Percentiles rank a stretch among this genome's conserved stretches.
Conservation (phyloP, 1,284 basidiomycete genomes). For the Athelia sp. region DNA sequence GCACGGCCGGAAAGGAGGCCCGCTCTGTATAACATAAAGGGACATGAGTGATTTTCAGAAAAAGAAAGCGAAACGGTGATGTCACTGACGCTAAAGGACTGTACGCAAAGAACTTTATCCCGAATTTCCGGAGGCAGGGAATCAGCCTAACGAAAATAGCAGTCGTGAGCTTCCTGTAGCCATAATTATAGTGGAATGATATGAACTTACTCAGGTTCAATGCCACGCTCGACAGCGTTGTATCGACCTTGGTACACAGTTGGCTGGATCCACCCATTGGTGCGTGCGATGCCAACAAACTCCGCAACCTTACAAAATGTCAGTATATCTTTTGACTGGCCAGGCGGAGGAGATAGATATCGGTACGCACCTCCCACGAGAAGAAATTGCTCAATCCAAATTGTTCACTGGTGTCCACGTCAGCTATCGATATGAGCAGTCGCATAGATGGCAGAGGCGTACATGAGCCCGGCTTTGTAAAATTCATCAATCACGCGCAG, state of each 20-base stretch:
- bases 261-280: slow-evolving; percentile 30
- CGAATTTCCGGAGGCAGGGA: slow-evolving; percentile 11
- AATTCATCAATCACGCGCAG: slow-evolving; percentile 34
- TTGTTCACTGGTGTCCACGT: slow-evolving; percentile 7
- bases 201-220: slow-evolving; percentile 25
- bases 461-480: slow-evolving; percentile 37
- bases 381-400: slow-evolving; percentile 15
- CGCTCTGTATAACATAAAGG: neutral
- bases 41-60: neutral
- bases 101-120: slow-evolving; percentile 8
- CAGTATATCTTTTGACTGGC: slow-evolving; percentile 14
- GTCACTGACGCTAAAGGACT: slow-evolving; percentile 7
- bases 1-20: neutral
- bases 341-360: slow-evolving; percentile 7
- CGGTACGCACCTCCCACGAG: slow-evolving; percentile 10
- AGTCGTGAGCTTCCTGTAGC: neutral
- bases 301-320: slow-evolving; percentile 16
- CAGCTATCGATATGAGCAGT: slow-evolving; percentile 23
- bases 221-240: slow-evolving; percentile 15
- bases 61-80: neutral
- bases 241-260: slow-evolving; percentile 37
- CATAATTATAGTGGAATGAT: neutral
- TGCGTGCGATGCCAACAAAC: slow-evolving; percentile 24
- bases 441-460: slow-evolving; percentile 8
- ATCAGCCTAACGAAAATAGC: slow-evolving; percentile 7